Evolutionary conservation across 805 yeast genomes (phyloP), one percentile per base, ranked within the genome.

Genomic region (Starmerella scarabaei): DNA sequence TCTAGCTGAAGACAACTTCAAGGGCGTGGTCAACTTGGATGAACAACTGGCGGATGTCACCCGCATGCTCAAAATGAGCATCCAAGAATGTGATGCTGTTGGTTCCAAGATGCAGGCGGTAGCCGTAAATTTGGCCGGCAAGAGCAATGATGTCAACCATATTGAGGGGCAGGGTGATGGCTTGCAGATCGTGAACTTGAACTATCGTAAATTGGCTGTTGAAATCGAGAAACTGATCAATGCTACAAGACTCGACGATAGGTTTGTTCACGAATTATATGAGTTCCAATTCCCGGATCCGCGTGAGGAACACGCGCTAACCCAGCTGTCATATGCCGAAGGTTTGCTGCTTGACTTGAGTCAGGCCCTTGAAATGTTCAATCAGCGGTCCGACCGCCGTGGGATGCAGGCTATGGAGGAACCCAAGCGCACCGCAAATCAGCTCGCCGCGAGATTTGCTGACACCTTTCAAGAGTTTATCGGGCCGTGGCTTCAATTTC

Each of bases 121-220:
- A 47, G 65, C 73, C 14, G 75, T 77, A 47, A 81, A 77, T 45
- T 59, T 78, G 36, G 67, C 75, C 12, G 69, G 76, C 3, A 71
- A 83, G 28, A 70, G 76, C 12, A 73, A 73, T 3, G 88, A 80
- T 44, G 73, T 86, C 37, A 69, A 72, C 34, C 71, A 68, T 37
- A 75, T 85, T 31, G 94, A 84, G 53, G 65, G 67, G 27, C 80
- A 78, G 54, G 76, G 86, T 2, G 74, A 79, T 51, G 94, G 94
- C 36, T 59, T 84, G 15, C 95, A 86, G 59, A 78, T 86, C 5
- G 77, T 77, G 49, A 73, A 88, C 4, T 75, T 82, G 33, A 86
- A 86, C 60, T 81, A 80, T 57, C 82, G 81, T 52, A 56, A 68
- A n/a, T 63, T 85, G 19, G 78, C 76, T 67, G 72, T 69, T 35